Evolutionary conservation across 805 yeast species (phyloP), one percentile per base, ranked within the genome.

Genomic region (Monosporozyma servazzii): DNA sequence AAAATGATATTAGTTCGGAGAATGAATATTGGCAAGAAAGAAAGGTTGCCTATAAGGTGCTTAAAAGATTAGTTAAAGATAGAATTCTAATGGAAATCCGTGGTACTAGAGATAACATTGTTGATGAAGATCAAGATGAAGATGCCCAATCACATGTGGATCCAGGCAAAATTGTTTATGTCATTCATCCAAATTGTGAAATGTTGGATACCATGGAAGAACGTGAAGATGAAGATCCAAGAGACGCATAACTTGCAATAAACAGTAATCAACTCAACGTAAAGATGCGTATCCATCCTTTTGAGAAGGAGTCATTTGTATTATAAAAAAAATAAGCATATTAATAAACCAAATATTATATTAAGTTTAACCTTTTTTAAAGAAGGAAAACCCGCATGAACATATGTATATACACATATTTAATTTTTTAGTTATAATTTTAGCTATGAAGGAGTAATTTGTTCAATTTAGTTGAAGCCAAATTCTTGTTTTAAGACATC

Each of bases 131-230:
- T 11, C 64, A 60, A n/a, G 63, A 60, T 15, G 56, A 60, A 0
- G 58, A 67, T 52, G 45, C 56, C 49, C 47, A 57, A 62, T 40
- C 59, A 59, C 41, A 54, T 61, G 53, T 57, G 57, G 51, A 68
- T 58, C 42, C 59, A 51, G 66, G 65, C 54, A 57, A 69, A 50
- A 56, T 73, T 52, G 71, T 78, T 15, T 80, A 76, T 56, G 79
- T 79, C 33, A 67, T 80, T 51, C 95, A 88, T 71, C 96, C 96
- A 51, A 88, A 88, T 67, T 85, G 90, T 70, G 86, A 89, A 17
- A 79, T 86, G 53, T 75, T 83, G 57, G 95, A 86, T 37, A 37
- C 53, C 7, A 47, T 53, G 40, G 59, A 56, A 47, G 54, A 53
- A 33, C 54, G 30, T 25, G 36, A 52, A 39, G 55, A 52, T 20